phyloP scores from a whole-genome alignment of 257 asterid species.

The Rauvolfia tetraphylla region DNA sequence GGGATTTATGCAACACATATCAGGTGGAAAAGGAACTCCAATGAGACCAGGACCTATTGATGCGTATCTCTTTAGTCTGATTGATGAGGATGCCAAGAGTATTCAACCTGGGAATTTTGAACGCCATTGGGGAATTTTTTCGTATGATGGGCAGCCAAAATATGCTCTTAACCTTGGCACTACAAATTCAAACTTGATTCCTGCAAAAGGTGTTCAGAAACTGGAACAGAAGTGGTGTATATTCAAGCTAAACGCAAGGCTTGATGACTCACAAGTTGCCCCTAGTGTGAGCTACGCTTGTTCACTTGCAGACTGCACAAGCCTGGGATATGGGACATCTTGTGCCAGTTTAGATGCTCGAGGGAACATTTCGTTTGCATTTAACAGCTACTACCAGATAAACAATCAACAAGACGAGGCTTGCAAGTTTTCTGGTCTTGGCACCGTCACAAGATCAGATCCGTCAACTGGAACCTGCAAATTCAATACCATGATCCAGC shows the following conservation, averaged over 20 bases:
- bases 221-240: slow-evolving; percentile 66
- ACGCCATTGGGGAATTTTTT: slow-evolving; percentile 76
- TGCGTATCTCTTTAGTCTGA: slow-evolving; percentile 68
- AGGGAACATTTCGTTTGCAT: slow-evolving; percentile 64
- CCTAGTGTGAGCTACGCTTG: slow-evolving; percentile 71
- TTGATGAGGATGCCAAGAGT: slow-evolving; percentile 81
- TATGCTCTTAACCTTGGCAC: slow-evolving; percentile 67
- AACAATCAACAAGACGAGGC: slow-evolving; percentile 58
- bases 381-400: slow-evolving; percentile 75
- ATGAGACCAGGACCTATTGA: slow-evolving; percentile 68
- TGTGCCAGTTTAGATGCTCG: slow-evolving; percentile 54
- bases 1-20: slow-evolving; percentile 60
- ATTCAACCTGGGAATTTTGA: slow-evolving; percentile 75
- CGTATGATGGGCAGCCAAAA: slow-evolving; percentile 61
- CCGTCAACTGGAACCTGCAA: slow-evolving; percentile 62
- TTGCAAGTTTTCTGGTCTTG: slow-evolving; percentile 64
- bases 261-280: slow-evolving; percentile 48
- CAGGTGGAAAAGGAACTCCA: slow-evolving; percentile 71
- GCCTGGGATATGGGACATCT: slow-evolving; percentile 65
- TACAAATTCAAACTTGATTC: slow-evolving; percentile 38
- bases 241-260: slow-evolving; percentile 45
- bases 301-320: slow-evolving; percentile 64
- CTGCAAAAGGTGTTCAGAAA: slow-evolving; percentile 42
- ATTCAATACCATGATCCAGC: slow-evolving; percentile 51
- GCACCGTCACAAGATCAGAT: slow-evolving; percentile 57